A percentile compares a stretch with the other conserved stretches of the same genome.
Conservation (phyloP, 768 basidiomycete species). For the Serendipita indica region DNA sequence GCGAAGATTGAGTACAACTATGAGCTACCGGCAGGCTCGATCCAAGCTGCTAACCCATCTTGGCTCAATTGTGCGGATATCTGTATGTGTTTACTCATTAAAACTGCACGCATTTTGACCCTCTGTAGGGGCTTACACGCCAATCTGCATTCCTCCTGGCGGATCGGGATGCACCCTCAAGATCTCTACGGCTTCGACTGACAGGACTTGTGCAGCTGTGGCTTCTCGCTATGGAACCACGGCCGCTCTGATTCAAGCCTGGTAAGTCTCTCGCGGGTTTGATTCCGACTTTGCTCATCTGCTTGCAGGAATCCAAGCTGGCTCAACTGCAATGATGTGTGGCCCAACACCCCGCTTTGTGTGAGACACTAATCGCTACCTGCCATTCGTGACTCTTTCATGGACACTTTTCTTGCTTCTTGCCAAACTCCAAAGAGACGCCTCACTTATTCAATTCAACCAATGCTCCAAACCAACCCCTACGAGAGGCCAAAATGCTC, state of each 20-base stretch:
- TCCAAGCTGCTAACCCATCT: neutral
- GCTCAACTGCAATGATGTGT: neutral
- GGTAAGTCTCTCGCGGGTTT: conserved; percentile 1
- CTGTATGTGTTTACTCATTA: neutral
- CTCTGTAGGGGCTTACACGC: neutral
- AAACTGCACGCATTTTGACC: neutral
- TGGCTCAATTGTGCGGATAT: conserved; percentile 5
- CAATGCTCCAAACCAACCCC: too few relatives aligned
- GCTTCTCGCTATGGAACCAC: neutral
- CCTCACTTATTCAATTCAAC: neutral
- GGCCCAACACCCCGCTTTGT: conserved; percentile 1
- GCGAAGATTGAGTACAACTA: neutral
- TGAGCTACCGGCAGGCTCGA: neutral
- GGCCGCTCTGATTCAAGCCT: neutral
- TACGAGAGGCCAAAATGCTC: too few relatives aligned
- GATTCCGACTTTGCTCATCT: neutral
- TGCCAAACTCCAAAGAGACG: neutral
- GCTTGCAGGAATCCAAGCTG: neutral
- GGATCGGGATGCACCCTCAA: neutral
- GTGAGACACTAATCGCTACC: neutral
- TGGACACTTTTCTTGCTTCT: neutral
- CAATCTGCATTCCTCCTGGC: conserved; percentile 6
- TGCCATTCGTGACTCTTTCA: neutral
- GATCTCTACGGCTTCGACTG: neutral
- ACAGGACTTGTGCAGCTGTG: neutral